Conservation (phyloP, 306 rosid genomes). For the Acmispon strigosus region DNA sequence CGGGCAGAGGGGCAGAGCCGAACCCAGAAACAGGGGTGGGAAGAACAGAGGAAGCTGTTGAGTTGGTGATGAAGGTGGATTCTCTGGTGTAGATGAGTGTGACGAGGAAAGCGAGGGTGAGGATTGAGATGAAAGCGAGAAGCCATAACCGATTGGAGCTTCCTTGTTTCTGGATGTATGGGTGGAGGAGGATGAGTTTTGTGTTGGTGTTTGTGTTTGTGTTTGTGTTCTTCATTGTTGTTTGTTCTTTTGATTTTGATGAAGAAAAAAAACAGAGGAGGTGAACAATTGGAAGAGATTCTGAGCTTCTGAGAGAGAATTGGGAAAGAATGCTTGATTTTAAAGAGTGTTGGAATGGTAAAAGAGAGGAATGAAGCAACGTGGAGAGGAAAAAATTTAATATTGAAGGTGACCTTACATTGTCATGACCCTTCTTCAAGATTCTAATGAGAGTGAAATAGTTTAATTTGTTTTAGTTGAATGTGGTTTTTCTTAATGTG, state of each 20-base stretch:
- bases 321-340: conserved; percentile 40
- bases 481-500: conserved; percentile 16
- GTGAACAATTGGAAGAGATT: conserved; percentile 8
- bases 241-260: no score
- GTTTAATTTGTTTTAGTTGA: conserved; percentile 6
- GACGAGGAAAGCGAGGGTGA: conserved; percentile 77
- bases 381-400: conserved; percentile 13
- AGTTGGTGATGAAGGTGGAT: conserved; percentile 26
- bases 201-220: conserved; percentile 66
- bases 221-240: conserved; percentile 34
- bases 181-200: conserved; percentile 92
- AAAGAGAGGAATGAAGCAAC: conserved; percentile 41
- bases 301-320: conserved; percentile 24
- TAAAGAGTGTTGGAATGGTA: conserved; percentile 38
- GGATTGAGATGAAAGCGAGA: conserved; percentile 65
- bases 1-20: conserved; percentile 33
- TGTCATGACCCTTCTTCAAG: conserved; percentile 34
- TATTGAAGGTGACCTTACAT: conserved; percentile 43
- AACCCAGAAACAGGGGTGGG: conserved; percentile 15
- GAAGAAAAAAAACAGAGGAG: no score
- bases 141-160: conserved; percentile 81
- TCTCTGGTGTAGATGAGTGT: conserved; percentile 75
- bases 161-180: conserved; percentile 94
- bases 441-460: neutral
- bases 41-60: conserved; percentile 29